Evolutionary conservation across 2,329 filamentous ascomycete genomes (phyloP).

Genomic region (Ascomycota sp.): DNA sequence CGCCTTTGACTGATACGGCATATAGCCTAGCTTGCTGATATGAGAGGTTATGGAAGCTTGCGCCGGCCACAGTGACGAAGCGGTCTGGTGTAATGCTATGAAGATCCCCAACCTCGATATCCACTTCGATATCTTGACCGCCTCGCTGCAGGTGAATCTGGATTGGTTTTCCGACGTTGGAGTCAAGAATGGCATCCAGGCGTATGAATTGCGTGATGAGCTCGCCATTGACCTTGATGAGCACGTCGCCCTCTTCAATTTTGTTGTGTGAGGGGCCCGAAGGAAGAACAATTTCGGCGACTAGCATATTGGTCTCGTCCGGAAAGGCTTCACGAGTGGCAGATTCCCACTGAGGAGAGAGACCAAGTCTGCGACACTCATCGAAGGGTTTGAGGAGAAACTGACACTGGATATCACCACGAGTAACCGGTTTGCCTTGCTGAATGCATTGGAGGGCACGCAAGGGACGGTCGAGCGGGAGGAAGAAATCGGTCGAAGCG

Average conservation of each 20-base stretch:
- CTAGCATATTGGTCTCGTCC: slow-evolving; percentile 88
- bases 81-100: slow-evolving; percentile 90
- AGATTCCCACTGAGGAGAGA: slow-evolving; percentile 72
- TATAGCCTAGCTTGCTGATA: slow-evolving; percentile 96
- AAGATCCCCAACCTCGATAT: slow-evolving; percentile 70
- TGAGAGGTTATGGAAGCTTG: slow-evolving; percentile 86
- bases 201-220: slow-evolving; percentile 84
- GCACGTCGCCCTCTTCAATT: slow-evolving; percentile 82
- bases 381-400: slow-evolving; percentile 96
- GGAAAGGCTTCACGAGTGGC: slow-evolving; percentile 68
- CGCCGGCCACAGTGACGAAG: slow-evolving; percentile 85
- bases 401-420: slow-evolving; percentile 95
- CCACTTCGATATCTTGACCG: slow-evolving; percentile 68
- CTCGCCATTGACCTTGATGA: slow-evolving; percentile 84
- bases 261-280: slow-evolving; percentile 73
- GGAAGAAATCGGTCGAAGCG: slow-evolving; percentile 92
- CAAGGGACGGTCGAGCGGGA: slow-evolving; percentile 77
- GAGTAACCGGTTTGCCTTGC: slow-evolving; percentile 51
- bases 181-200: slow-evolving; percentile 80
- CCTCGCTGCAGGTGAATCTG: slow-evolving; percentile 72
- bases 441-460: slow-evolving; percentile 76
- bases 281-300: slow-evolving; percentile 85
- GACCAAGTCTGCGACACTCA: slow-evolving; percentile 75
- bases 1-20: slow-evolving; percentile 75
- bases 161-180: slow-evolving; percentile 61